Evolutionary conservation across 1,139 yeast genomes (phyloP), one percentile per base, ranked within the genome.

Genomic region (Candida sp.): DNA sequence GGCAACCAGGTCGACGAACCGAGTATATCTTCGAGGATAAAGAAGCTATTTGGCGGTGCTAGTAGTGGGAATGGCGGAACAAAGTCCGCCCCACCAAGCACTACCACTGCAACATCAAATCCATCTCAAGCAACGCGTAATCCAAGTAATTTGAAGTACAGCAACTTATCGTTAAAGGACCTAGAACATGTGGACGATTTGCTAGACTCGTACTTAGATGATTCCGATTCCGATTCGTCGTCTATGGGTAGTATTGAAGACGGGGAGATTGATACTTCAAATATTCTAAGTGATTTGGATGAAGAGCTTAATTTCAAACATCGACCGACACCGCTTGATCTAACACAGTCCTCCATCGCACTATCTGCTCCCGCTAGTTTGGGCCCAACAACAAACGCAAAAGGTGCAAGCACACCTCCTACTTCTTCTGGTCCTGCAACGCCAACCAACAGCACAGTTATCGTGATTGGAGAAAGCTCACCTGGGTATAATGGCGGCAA

Each of bases 161-260:
- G 31, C 38, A 44, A 37, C 17, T 46, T 51, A 48, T 54, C 48
- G 38, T 48, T 59, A 7, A 52, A 57, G 11, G 65, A 69, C 32
- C 62, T 77, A 44, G 77, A 75, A 52, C 75, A 72, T 5, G 76
- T 77, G 23, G 81, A 77, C 58, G 81, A 77, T 50, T 63, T 77
- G 22, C 61, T 77, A 34, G 80, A 77, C 56, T 73, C 78, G 33
- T 77, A 77, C 55, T 67, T 77, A 47, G 80, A 77, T 51, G 17
- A 17, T 17, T 17, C 17, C 17, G 78, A 74, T 51, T 72, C 77
- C 7, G 67, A 73, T 26, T 72, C 76, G 8, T 76, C 72, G 5
- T 68, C 75, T 45, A 62, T 64, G 22, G 69, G 63, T 11, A 74
- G 66, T 12, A 62, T 54, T 23, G 60, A 56, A 17, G 54, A 53